Evolutionary conservation across 164 flowering plant species (phyloP).

Genomic region (Saururus chinensis): DNA sequence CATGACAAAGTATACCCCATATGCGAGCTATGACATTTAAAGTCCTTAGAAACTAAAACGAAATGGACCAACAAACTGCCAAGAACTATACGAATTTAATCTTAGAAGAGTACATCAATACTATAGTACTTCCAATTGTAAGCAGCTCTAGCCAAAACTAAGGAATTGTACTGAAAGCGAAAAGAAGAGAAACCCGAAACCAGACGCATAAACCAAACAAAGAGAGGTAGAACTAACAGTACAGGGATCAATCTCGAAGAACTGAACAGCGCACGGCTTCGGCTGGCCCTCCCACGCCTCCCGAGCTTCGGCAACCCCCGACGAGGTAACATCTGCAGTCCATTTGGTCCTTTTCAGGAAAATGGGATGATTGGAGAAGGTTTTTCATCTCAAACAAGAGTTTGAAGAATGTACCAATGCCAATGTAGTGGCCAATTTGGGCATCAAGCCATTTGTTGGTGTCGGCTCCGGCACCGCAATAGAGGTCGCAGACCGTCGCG

Average conservation of each 20-base stretch:
- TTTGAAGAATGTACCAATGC: conserved; percentile 42
- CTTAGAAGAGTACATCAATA: too few species aligned
- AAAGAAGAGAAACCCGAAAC: too few species aligned
- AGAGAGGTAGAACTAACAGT: conserved; percentile 13
- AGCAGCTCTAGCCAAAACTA: too few species aligned
- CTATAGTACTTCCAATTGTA: too few species aligned
- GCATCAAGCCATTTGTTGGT: conserved; percentile 78
- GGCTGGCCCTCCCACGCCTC: conserved; percentile 78
- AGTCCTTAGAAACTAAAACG: too few species aligned
- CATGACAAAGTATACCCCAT: too few species aligned
- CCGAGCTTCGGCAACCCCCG: conserved; percentile 47
- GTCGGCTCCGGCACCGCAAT: conserved; percentile 63
- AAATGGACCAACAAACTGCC: too few species aligned
- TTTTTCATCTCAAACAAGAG: background rate
- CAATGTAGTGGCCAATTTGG: conserved; percentile 80
- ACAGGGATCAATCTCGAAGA: conserved; percentile 76
- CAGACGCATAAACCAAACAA: too few species aligned
- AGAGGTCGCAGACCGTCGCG: conserved; percentile 78
- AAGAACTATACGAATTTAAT: too few species aligned
- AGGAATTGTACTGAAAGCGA: too few species aligned
- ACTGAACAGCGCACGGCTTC: conserved; percentile 63
- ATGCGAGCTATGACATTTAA: too few species aligned
- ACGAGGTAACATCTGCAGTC: conserved; percentile 44
- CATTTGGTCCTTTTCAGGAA: background rate
- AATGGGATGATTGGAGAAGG: background rate